A percentile compares a stretch with the other conserved stretches of the same genome.
Evolutionary conservation across 1,139 yeast genomes (phyloP).

Genomic region (Kodamaea sp.): DNA sequence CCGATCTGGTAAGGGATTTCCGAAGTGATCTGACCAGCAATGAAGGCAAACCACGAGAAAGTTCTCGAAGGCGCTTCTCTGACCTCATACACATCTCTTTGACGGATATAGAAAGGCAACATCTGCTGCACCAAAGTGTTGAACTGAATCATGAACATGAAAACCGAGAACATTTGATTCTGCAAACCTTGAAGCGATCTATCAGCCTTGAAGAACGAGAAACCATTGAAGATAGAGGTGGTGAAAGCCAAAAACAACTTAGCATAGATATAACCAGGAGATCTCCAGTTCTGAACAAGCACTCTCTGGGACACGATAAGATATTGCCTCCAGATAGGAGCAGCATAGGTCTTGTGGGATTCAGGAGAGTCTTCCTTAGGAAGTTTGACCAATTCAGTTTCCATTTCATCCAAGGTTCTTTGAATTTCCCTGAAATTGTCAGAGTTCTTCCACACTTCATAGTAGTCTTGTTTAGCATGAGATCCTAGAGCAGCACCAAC

Average conservation of each 20-base stretch:
- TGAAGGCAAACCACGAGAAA: slow-evolving; percentile 50
- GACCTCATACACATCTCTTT: slow-evolving; percentile 69
- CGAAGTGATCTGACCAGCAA: slow-evolving; percentile 35
- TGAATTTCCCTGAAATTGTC: slow-evolving; percentile 24
- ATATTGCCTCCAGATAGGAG: slow-evolving; percentile 50
- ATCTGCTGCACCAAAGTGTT: slow-evolving; percentile 65
- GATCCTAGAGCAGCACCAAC: slow-evolving; percentile 43
- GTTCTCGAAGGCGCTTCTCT: slow-evolving; percentile 73
- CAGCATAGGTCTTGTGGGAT: slow-evolving; percentile 40
- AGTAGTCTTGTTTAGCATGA: slow-evolving; percentile 35
- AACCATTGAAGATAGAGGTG: slow-evolving; percentile 67
- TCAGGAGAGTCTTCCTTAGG: slow-evolving; percentile 28
- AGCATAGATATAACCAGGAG: slow-evolving; percentile 72
- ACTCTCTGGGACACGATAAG: slow-evolving; percentile 54
- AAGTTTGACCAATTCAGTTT: slow-evolving; percentile 27
- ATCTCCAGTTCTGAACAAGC: slow-evolving; percentile 69
- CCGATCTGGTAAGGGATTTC: slow-evolving; percentile 38
- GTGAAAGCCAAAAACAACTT: slow-evolving; percentile 55
- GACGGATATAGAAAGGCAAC: slow-evolving; percentile 68
- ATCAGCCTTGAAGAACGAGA: slow-evolving; percentile 70
- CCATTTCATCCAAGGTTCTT: slow-evolving; percentile 28
- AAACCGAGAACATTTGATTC: slow-evolving; percentile 56
- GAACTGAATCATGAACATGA: slow-evolving; percentile 56
- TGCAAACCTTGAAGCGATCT: slow-evolving; percentile 60
- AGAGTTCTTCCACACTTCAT: slow-evolving; percentile 37